Evolutionary conservation across 2,329 filamentous ascomycete species (phyloP).

Genomic region (Ceratocystis papillata): DNA sequence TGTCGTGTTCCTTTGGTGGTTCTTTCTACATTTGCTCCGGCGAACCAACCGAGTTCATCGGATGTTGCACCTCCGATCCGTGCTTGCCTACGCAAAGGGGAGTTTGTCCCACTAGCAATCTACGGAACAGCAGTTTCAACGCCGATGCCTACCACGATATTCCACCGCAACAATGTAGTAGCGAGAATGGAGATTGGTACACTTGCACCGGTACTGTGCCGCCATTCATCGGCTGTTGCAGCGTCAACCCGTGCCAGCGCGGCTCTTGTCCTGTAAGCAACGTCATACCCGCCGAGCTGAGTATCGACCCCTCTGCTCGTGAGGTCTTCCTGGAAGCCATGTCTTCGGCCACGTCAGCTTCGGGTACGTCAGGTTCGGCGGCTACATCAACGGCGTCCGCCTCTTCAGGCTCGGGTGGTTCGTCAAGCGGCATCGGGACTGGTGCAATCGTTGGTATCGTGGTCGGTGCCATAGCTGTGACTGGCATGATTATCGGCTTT

Average conservation of each 20-base stretch:
- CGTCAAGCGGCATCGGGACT: slow-evolving; percentile 16
- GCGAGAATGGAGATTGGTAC: slow-evolving; percentile 30
- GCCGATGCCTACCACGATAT: slow-evolving; percentile 28
- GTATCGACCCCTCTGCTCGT: slow-evolving; percentile 24
- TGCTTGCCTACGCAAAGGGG: slow-evolving; percentile 30
- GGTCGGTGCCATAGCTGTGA: slow-evolving; percentile 23
- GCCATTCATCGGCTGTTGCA: slow-evolving; percentile 36
- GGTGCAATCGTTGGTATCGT: slow-evolving; percentile 26
- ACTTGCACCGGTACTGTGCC: slow-evolving; percentile 29
- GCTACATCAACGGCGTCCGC: slow-evolving; percentile 4
- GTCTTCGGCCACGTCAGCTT: neutral
- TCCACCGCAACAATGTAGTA: slow-evolving; percentile 30
- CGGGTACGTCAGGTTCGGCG: neutral
- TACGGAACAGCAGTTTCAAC: slow-evolving; percentile 30
- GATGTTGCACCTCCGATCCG: slow-evolving; percentile 35
- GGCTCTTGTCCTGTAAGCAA: slow-evolving; percentile 27
- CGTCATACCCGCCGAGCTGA: slow-evolving; percentile 29
- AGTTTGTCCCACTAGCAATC: slow-evolving; percentile 30
- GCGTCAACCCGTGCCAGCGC: slow-evolving; percentile 30
- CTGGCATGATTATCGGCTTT: slow-evolving; percentile 17
- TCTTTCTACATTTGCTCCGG: slow-evolving; percentile 33
- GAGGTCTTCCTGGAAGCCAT: slow-evolving; percentile 24
- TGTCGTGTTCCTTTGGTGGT: slow-evolving; percentile 31
- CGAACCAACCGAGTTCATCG: slow-evolving; percentile 32
- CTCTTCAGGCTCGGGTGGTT: neutral